Conservation (phyloP, 2,329 filamentous ascomycete species). For the Incumbomyces delicatus region DNA sequence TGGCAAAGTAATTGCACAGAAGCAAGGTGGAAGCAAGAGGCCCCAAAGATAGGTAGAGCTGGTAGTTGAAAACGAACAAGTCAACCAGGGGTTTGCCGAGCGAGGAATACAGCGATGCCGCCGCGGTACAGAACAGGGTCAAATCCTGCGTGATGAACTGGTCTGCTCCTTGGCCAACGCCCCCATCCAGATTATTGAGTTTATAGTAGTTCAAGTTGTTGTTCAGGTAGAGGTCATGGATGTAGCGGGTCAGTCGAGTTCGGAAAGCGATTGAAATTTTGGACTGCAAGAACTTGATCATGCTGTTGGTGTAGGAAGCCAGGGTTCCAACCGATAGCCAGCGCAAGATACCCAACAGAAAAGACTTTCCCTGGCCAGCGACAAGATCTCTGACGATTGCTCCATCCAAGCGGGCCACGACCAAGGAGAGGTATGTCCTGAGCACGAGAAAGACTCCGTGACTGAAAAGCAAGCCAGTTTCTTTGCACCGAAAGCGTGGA, state of each 20-base stretch:
- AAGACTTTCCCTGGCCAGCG: slow-evolving; percentile 81
- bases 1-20: slow-evolving; percentile 86
- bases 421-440: slow-evolving; percentile 83
- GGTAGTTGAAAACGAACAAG: slow-evolving; percentile 94
- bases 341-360: slow-evolving; percentile 81
- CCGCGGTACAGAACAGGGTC: slow-evolving; percentile 86
- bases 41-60: slow-evolving; percentile 83
- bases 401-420: slow-evolving; percentile 87
- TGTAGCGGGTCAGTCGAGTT: slow-evolving; percentile 86
- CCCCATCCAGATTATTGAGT: slow-evolving; percentile 82
- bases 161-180: slow-evolving; percentile 81
- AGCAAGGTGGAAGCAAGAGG: slow-evolving; percentile 78
- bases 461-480: slow-evolving; percentile 79
- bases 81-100: slow-evolving; percentile 98
- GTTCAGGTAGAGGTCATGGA: slow-evolving; percentile 93
- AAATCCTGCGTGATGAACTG: slow-evolving; percentile 97
- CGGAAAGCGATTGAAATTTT: slow-evolving; percentile 98
- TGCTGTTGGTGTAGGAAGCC: slow-evolving; percentile 94
- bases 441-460: slow-evolving; percentile 85
- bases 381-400: slow-evolving; percentile 94
- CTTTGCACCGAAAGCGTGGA: slow-evolving; percentile 88
- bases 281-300: slow-evolving; percentile 96
- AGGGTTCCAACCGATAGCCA: slow-evolving; percentile 92
- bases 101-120: slow-evolving; percentile 87
- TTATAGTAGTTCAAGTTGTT: slow-evolving; percentile 96